Percentiles rank a stretch among this genome's conserved stretches.
Conservation (phyloP, 345 rosid genomes). For the Brassica rapa region DNA sequence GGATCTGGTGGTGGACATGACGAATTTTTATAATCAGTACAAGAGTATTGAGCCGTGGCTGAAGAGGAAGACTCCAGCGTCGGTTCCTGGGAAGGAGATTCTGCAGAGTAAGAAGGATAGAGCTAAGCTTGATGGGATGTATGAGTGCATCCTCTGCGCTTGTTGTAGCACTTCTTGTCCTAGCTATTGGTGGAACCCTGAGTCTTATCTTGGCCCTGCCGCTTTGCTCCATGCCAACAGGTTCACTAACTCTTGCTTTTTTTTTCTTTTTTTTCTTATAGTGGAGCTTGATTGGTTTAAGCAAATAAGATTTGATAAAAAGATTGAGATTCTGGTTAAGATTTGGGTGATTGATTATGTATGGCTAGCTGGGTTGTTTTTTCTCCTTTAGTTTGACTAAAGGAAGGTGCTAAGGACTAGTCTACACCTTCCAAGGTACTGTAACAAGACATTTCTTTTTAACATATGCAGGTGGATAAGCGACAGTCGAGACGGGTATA, state of each 20-base stretch:
- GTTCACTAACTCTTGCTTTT: conserved; percentile 8
- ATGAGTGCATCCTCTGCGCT: conserved; percentile 93
- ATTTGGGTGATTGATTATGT: neutral
- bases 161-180: conserved; percentile 98
- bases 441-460: neutral
- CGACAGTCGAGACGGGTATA: conserved; percentile 82
- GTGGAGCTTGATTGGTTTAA: neutral
- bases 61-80: conserved; percentile 82
- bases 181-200: conserved; percentile 99
- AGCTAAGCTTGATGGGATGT: conserved; percentile 97
- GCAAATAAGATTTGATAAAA: neutral
- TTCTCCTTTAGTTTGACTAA: neutral
- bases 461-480: conserved; percentile 73
- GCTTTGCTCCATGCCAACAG: conserved; percentile 94
- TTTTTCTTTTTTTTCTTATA: no score
- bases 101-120: conserved; percentile 91
- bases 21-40: conserved; percentile 94
- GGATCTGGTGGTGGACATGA: conserved; percentile 97
- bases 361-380: neutral
- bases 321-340: neutral
- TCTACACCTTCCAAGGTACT: neutral
- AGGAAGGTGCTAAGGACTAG: neutral
- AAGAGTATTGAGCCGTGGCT: conserved; percentile 99
- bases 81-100: conserved; percentile 77
- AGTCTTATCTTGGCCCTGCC: conserved; percentile 91